Conservation (phyloP, 2,329 filamentous ascomycete species). For the Penicillium expansum region DNA sequence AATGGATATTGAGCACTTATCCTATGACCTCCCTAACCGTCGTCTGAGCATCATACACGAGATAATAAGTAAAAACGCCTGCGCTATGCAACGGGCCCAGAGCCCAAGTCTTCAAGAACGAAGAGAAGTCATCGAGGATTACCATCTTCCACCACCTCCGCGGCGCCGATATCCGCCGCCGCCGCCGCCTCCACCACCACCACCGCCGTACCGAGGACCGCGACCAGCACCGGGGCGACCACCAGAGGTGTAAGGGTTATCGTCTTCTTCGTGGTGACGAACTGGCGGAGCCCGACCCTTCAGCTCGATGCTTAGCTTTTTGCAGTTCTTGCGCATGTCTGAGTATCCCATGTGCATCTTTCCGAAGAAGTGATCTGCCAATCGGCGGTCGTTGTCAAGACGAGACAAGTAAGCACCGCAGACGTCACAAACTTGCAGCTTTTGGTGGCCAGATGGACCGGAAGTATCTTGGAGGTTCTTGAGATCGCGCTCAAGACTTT, state of each 20-base stretch:
- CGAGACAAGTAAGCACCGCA: slow-evolving; percentile 92
- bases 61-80: slow-evolving; percentile 38
- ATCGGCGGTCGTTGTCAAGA: slow-evolving; percentile 86
- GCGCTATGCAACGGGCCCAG: slow-evolving; percentile 41
- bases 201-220: slow-evolving; percentile 42
- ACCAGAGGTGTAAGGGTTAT: slow-evolving; percentile 51
- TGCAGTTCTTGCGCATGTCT: slow-evolving; percentile 93
- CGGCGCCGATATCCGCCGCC: slow-evolving; percentile 45
- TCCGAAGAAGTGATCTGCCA: slow-evolving; percentile 97
- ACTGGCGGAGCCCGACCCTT: slow-evolving; percentile 65
- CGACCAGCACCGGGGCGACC: slow-evolving; percentile 43
- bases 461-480: slow-evolving; percentile 88
- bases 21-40: slow-evolving; percentile 23
- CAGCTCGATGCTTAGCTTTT: slow-evolving; percentile 81
- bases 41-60: slow-evolving; percentile 25
- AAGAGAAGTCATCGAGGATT: slow-evolving; percentile 19
- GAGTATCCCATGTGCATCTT: slow-evolving; percentile 99
- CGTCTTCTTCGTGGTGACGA: slow-evolving; percentile 55
- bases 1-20: slow-evolving; percentile 21
- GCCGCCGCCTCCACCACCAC: slow-evolving; percentile 49
- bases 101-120: slow-evolving; percentile 6
- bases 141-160: slow-evolving; percentile 43
- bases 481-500: slow-evolving; percentile 80
- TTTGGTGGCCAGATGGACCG: slow-evolving; percentile 92
- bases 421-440: slow-evolving; percentile 96